Conservation (phyloP, 2,329 filamentous ascomycete species). For the Gaeumannomyces tritici region DNA sequence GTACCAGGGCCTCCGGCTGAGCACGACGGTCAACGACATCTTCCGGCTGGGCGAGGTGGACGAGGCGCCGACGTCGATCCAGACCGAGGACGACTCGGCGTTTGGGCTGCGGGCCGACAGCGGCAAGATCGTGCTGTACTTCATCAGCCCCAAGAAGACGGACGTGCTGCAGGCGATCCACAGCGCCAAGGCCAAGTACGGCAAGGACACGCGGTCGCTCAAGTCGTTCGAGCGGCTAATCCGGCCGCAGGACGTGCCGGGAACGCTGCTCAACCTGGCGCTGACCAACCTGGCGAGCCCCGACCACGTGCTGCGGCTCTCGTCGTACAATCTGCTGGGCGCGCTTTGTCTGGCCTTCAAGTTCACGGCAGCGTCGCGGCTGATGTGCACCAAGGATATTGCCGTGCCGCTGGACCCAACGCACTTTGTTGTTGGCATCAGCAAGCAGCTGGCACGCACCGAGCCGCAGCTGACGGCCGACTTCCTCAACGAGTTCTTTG, state of each 20-base stretch:
- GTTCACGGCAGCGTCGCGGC: conserved; percentile 50
- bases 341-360: conserved; percentile 60
- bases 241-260: conserved; percentile 60
- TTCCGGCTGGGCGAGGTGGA: conserved; percentile 60
- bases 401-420: conserved; percentile 54
- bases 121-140: conserved; percentile 64
- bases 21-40: conserved; percentile 59
- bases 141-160: conserved; percentile 54
- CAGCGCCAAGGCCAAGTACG: conserved; percentile 52
- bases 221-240: conserved; percentile 58
- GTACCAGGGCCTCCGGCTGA: conserved; percentile 49
- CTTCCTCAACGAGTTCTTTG: conserved; percentile 65
- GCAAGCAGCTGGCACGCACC: conserved; percentile 49
- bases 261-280: conserved; percentile 58
- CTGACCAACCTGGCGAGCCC: conserved; percentile 56
- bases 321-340: conserved; percentile 59
- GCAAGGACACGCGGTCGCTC: conserved; percentile 49
- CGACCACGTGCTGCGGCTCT: conserved; percentile 49
- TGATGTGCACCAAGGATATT: conserved; percentile 50
- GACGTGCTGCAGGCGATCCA: conserved; percentile 57
- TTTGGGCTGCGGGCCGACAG: conserved; percentile 60
- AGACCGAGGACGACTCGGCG: conserved; percentile 56
- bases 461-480: conserved; percentile 60
- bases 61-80: conserved; percentile 54
- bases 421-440: conserved; percentile 56